Base-by-base conservation (phyloP, 2,329 filamentous ascomycete genomes). In the Phialophora expanda region DNA sequence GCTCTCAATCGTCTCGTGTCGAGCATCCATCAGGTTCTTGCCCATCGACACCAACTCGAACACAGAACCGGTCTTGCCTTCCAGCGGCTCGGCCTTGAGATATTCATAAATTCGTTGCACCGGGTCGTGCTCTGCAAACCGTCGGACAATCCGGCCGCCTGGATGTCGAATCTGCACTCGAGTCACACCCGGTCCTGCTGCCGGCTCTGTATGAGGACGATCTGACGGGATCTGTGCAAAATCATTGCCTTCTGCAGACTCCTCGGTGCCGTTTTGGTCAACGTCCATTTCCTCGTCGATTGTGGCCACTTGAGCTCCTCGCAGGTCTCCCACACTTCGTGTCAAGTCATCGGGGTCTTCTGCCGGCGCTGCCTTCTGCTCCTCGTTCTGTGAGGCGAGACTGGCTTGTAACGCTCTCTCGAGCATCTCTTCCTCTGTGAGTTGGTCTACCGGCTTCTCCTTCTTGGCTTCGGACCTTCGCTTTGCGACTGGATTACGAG, bases 391-490 rank as follows among this genome's bases (percentile, higher is more conserved):
- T 34, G 84, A 86, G 14, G 87, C 89, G 54, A 98, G 81, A 75
- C 93, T 97, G 79, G 96, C 95, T 76, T 93, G 88, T 75, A 99
- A 78, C 0, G 95, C 95, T 86, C 97, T 89, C 77, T 97, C 90
- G 72, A 99, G 82, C 93, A 97, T 96, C 80, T 99, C 93, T 57
- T 98, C 93, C 76, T 99, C 95, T 0, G 92, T 97, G 89, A 99
- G 94, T 46, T 90, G 88, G 65, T 90, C 90, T 1, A 97, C 86
- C 70, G 94, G 91, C 62, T 91, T 84, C 59, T 86, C 83, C 75
- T 89, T 89, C 54, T 86, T 82, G 63, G 85, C 84, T 74, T 92
- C 90, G 2, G 88, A 84, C 77, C 91, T 92, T 61, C 89, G 83
- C 75, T 88, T 90, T 26, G 92, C 90, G 4, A 99, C 92, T 0